Evolutionary conservation across 116 monocot species (phyloP), one percentile per base, ranked within the genome.

Genomic region (Posidonia oceanica): DNA sequence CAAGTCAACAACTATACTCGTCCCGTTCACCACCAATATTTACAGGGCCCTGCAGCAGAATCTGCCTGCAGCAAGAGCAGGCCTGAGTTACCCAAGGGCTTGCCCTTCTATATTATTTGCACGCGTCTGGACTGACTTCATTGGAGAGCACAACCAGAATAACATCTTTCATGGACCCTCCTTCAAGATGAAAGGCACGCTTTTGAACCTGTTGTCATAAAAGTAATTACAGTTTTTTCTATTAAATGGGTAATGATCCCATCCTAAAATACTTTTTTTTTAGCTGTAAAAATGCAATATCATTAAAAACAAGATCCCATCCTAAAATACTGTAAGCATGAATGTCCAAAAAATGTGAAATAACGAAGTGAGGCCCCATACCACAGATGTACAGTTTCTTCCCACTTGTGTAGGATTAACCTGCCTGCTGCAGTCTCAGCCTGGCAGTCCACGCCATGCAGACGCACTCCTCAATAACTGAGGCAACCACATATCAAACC

Each of bases 21-120:
- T 12, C 29, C 60, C 61, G n/a, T 16, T 64, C 38, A 41, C 64
- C 64, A 41, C 40, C 39, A 40, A 53, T 53, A 68, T 68, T 68
- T 68, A 68, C 68, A 68, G 14, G 52, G 68, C 18, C 16, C 17
- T 18, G 66, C 21, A 22, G 12, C 42, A 66, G 3, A 66, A 40
- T 18, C 41, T 12, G 18, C 41, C 61, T 13, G 61, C 4, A 61
- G 13, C 61, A 14, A 36, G 48, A 61, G 36, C 22, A 61, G 14
- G 61, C 36, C 13, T 12, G 61, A 14, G 21, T 23, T 29, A 36
- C 4, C 12, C 61, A 21, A 29, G 14, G 4, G 23, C 61, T 29
- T 61, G 61, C 61, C 21, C 61, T 61, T 36, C 14, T 5, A 5
- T 0, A 21, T 58, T 58, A 5, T 17, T 16, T 48, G 48, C 48